phyloP scores from a whole-genome alignment of 2,329 filamentous ascomycete species.

The Beauveria brongniartii region DNA sequence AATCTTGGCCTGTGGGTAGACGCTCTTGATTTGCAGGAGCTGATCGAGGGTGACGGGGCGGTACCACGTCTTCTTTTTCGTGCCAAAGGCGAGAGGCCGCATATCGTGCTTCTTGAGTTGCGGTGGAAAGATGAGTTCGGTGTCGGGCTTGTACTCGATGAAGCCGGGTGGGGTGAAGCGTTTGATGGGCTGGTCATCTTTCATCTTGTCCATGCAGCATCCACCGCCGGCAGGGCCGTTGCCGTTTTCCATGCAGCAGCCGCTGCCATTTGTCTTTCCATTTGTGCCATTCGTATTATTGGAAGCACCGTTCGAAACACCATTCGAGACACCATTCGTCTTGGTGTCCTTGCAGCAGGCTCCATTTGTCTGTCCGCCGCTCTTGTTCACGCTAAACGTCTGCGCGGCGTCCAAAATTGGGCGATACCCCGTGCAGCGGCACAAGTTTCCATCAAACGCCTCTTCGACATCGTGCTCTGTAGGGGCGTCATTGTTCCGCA shows the following conservation, averaged over 20 bases:
- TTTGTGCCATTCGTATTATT: neutral
- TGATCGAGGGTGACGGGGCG: constrained; percentile 80
- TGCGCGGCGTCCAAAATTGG: constrained; percentile 92
- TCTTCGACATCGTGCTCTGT: constrained; percentile 83
- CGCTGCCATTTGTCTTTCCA: constrained; percentile 28
- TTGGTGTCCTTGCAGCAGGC: constrained; percentile 26
- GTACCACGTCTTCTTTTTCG: constrained; percentile 92
- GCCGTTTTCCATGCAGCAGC: constrained; percentile 66
- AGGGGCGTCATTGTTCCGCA: constrained; percentile 74
- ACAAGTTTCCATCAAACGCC: constrained; percentile 94
- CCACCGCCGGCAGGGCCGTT: constrained; percentile 32
- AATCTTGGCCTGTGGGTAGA: constrained; percentile 79
- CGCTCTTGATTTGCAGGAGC: constrained; percentile 82
- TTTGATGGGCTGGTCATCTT: constrained; percentile 48
- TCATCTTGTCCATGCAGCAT: constrained; percentile 61
- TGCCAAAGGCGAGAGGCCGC: constrained; percentile 78
- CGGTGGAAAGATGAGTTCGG: constrained; percentile 91
- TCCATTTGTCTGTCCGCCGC: constrained; percentile 28
- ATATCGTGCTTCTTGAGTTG: constrained; percentile 74
- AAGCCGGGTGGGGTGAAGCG: constrained; percentile 81
- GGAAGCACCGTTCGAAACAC: neutral
- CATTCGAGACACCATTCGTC: constrained; percentile 17
- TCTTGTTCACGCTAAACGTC: constrained; percentile 60
- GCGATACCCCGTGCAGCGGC: constrained; percentile 89
- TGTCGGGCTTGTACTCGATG: constrained; percentile 89